These are phyloP conservation scores for Tillandsia fasciculata DNA, from an alignment of 176 grass and related monocot genomes.

Conservation along the genomic window DNA sequence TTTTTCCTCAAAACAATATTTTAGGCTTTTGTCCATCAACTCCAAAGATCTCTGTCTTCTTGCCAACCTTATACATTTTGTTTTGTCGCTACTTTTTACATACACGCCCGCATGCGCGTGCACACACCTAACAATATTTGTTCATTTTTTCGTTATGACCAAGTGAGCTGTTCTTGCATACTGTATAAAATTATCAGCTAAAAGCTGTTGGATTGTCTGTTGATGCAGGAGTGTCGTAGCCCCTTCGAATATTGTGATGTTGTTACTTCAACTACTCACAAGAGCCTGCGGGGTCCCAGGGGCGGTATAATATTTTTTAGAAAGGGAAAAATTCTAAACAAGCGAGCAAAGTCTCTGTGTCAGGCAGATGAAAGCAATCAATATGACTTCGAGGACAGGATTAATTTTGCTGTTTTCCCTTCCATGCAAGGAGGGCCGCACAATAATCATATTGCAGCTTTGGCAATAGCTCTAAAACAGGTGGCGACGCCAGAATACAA, in stretches of 20 bases:
- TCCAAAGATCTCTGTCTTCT: too few relatives aligned
- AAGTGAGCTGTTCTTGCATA: too few relatives aligned
- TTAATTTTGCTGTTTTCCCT: constrained; percentile 93
- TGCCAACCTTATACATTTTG: too few relatives aligned
- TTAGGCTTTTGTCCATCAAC: too few relatives aligned
- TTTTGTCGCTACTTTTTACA: too few relatives aligned
- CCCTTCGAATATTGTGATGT: constrained; percentile 96
- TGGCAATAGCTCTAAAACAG: constrained; percentile 86
- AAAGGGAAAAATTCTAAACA: constrained; percentile 59
- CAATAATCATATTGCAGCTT: constrained; percentile 93
- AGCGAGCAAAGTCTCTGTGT: constrained; percentile 23
- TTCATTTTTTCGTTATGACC: too few relatives aligned
- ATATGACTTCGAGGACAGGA: constrained; percentile 84
- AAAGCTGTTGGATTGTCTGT: constrained; percentile 1
- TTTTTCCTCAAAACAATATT: too few relatives aligned
- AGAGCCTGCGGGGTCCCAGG: constrained; percentile 84
- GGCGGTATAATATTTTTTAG: constrained; percentile 97
- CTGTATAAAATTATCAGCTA: not conserved
- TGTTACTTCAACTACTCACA: constrained; percentile 94
- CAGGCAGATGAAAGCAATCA: constrained; percentile 52
- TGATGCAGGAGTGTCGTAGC: constrained; percentile 61
- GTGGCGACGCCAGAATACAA: constrained; percentile 91
- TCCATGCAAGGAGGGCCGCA: constrained; percentile 98
- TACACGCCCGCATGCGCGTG: too few relatives aligned
- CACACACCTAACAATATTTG: too few relatives aligned